Conservation (phyloP, 331 rosid genomes). For the Arachis monticola region DNA sequence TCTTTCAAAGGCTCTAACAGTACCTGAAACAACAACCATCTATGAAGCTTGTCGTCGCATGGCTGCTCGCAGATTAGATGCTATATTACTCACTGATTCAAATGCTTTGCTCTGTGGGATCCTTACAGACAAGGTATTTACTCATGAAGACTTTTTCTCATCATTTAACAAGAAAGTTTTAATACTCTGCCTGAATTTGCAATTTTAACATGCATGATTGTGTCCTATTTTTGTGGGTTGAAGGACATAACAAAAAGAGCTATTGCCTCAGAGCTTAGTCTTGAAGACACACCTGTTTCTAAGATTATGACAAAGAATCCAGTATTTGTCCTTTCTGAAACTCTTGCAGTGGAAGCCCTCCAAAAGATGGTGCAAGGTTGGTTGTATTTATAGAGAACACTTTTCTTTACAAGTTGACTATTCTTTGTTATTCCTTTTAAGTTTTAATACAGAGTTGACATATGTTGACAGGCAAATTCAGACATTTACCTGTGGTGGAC, state of each 20-base stretch:
- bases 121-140: constrained; percentile 89
- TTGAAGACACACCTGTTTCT: constrained; percentile 87
- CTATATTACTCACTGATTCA: constrained; percentile 87
- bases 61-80: constrained; percentile 96
- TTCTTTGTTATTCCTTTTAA: constrained; percentile 35
- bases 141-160: constrained; percentile 17
- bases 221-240: constrained; percentile 31
- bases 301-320: constrained; percentile 96
- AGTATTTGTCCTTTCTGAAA: constrained; percentile 86
- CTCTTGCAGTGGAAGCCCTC: constrained; percentile 98
- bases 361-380: constrained; percentile 99
- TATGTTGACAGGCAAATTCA: constrained; percentile 76
- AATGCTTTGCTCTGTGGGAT: constrained; percentile 94
- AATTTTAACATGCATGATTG: constrained; percentile 22
- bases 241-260: constrained; percentile 89
- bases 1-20: constrained; percentile 85
- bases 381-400: constrained; percentile 37
- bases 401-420: constrained; percentile 24
- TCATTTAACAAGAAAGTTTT: constrained; percentile 14
- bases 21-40: constrained; percentile 84
- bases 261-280: constrained; percentile 76
- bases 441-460: constrained; percentile 24
- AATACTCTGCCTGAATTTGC: constrained; percentile 3
- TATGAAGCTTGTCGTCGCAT: constrained; percentile 89
- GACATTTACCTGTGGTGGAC: constrained; percentile 97